phyloP scores from a whole-genome alignment of 805 yeast species.

The Candida sakaeoensis region DNA sequence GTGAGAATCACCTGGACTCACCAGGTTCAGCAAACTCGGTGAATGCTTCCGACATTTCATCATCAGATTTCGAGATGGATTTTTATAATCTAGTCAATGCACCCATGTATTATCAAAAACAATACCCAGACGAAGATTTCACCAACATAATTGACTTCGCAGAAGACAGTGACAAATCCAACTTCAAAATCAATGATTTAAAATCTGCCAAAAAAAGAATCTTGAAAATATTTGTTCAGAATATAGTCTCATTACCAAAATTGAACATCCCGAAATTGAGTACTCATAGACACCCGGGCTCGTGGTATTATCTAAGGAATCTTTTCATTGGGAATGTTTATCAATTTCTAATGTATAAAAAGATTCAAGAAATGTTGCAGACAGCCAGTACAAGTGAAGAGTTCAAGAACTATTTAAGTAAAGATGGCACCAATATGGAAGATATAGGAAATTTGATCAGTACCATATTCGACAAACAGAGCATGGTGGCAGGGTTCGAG shows the following conservation, averaged over 20 bases:
- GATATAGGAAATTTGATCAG: constrained; percentile 11
- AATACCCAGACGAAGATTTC: constrained; percentile 30
- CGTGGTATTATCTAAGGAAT: constrained; percentile 37
- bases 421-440: constrained; percentile 1
- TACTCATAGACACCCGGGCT: constrained; percentile 38
- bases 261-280: constrained; percentile 32
- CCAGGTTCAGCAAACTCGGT: constrained; percentile 9
- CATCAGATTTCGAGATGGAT: constrained; percentile 15
- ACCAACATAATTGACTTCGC: constrained; percentile 20
- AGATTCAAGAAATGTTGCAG: constrained; percentile 21
- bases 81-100: constrained; percentile 21
- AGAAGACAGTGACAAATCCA: constrained; percentile 12
- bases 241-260: constrained; percentile 28
- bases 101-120: constrained; percentile 24
- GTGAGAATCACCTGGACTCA: constrained; percentile 10
- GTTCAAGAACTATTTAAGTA: constrained; percentile 7
- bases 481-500: constrained; percentile 18
- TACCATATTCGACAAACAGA: constrained; percentile 15
- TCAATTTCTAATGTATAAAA: constrained; percentile 27
- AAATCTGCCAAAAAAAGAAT: constrained; percentile 22
- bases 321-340: constrained; percentile 26
- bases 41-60: constrained; percentile 6
- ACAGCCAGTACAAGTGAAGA: constrained; percentile 13
- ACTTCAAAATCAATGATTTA: constrained; percentile 18
- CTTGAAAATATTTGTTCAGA: constrained; percentile 24